Base-by-base conservation (phyloP, 2,329 filamentous ascomycete genomes). In the Thelonectria discophora region DNA sequence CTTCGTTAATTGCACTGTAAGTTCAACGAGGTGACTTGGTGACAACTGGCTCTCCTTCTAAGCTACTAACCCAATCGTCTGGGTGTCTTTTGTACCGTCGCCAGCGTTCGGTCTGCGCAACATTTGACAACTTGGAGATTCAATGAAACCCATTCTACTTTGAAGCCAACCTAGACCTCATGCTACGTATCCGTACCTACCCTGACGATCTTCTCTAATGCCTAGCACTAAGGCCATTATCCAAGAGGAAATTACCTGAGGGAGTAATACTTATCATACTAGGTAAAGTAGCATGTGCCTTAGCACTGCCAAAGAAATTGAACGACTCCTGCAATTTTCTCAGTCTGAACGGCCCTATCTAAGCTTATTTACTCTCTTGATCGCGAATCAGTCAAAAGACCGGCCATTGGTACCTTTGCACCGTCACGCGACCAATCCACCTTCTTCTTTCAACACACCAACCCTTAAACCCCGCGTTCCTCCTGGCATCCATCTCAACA, bases 321-420 rank as follows among this genome's bases (percentile, higher is more conserved):
- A 4, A 17, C 51, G 24, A 27, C 43, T 37, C 43, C 24, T 42
- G 43, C 50, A 12, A 34, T 39, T 27, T 49, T 30, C 43, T 49
- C 51, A 51, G 57, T 39, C 37, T 45, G 50, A 40, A 45, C 42
- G 50, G 50, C 45, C 57, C 45, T 55, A 46, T 50, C 51, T 39
- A 43, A 60, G 24, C 46, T 46, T 15, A 45, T 18, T 15, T 11
- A 13, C 34, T n/a, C n/a, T 13, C 32, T 34, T 34, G 32, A 34
- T 37, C 7, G 7, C 43, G 21, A 7, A 11, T 15, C 50, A 37
- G 20, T n/a, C 34, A 21, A 15, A 60, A 18, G 43, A 39, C 21
- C 17, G 30, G 13, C 4, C 24, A 24, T 24, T 24, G 24, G 24
- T 24, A 47, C 45, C n/a, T 15, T 27, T 45, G 32, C 32, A 12